Evolutionary conservation across 441 rosid species (phyloP), one percentile per base, ranked within the genome.

Genomic region (Daphne laureola): DNA sequence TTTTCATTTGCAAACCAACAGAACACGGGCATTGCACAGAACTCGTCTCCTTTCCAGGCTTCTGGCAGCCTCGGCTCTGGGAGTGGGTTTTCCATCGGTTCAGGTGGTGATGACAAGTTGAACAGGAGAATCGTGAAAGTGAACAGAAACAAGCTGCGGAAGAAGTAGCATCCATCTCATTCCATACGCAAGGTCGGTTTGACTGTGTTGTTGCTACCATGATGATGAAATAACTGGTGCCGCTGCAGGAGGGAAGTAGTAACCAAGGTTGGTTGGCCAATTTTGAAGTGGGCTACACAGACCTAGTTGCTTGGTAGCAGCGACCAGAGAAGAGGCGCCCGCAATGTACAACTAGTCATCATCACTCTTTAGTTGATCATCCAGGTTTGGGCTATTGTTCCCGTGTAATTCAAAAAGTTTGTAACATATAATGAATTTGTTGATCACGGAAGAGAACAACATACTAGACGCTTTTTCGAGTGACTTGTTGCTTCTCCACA

Each of bases 31-130:
- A 55, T 73, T 13, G 55, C 78, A 1, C 94, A 74, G 53, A 84
- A 67, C 62, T 60, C 66, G 17, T 55, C 81, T 55, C 86, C 82
- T 5, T 90, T 87, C 57, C 90, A 73, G 74, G 81, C 83, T 53
- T 70, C 89, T 43, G 77, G 79, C 13, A 82, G 90, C 64, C 57
- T 68, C 48, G 78, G 68, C 69, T 79, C 80, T 38, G 83, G 87
- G 25, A 87, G 95, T 50, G 87, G 90, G 71, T 93, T 92, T 71
- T 79, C 96, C 7, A 66, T 92, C 71, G 96, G 99, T 27, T 61
- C 80, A 1, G 74, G 84, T 21, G 96, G 91, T 0, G 75, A 68
- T 14, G 99, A 90, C 62, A 93, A 93, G 75, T 59, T 93, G 13
- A 65, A 16, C 25, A 79, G 97, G 25, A 90, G 57, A 72, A 42